Conservation (phyloP, 495 filamentous ascomycete genomes). For the Sordaria brevicollis region DNA sequence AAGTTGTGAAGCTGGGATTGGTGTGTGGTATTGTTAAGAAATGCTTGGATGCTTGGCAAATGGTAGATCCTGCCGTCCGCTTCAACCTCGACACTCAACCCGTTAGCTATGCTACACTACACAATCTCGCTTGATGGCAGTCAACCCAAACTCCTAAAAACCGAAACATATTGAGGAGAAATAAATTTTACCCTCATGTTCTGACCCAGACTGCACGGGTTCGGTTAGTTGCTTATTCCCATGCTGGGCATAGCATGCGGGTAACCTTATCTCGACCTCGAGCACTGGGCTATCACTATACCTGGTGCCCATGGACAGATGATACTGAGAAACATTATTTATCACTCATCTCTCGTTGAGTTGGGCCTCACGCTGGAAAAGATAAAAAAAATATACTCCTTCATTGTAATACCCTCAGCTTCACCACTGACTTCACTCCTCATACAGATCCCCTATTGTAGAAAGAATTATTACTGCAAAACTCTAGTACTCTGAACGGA, state of each 20-base stretch:
- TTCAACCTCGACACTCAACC: not conserved
- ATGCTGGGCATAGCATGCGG: not conserved
- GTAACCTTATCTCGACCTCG: not conserved
- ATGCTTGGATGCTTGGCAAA: not conserved
- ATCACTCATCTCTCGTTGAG: no score
- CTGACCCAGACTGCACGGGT: not conserved
- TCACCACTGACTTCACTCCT: no score
- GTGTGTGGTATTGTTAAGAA: not conserved
- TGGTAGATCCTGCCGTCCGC: not conserved
- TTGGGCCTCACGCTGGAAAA: no score
- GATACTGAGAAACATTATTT: no score
- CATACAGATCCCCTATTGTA: no score
- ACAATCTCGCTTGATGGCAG: not conserved
- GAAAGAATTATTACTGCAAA: no score
- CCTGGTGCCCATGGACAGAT: not conserved
- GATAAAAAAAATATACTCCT: no score
- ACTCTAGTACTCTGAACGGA: no score
- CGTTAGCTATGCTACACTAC: not conserved
- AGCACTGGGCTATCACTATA: not conserved
- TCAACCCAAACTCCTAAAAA: not conserved
- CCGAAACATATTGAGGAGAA: no score
- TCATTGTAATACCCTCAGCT: no score
- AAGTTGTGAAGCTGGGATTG: not conserved
- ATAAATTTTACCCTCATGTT: no score
- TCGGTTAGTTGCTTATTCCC: not conserved